Percentiles rank a stretch among this genome's conserved stretches.
phyloP scores from a whole-genome alignment of 352 stramenopile genomes.

The Phytopythium cucurbitacearum region DNA sequence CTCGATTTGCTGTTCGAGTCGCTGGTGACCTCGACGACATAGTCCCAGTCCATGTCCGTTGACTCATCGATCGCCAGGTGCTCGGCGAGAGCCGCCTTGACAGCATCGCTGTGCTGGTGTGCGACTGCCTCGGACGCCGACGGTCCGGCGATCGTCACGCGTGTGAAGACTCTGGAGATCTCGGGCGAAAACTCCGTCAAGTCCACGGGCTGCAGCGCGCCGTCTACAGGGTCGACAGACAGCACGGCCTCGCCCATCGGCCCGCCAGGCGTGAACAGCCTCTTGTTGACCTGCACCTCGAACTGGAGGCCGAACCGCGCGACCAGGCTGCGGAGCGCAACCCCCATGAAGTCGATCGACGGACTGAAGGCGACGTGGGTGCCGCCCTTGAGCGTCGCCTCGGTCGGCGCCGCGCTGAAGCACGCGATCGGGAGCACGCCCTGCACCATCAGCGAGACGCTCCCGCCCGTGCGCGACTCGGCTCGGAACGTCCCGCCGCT shows the following conservation, averaged over 20 bases:
- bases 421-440: slow-evolving; percentile 44
- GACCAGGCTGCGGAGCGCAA: slow-evolving; percentile 32
- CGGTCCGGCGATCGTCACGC: slow-evolving; percentile 41
- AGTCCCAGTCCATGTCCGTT: slow-evolving; percentile 17
- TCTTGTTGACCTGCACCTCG: slow-evolving; percentile 26
- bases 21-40: slow-evolving; percentile 24
- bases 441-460: slow-evolving; percentile 64
- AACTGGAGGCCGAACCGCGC: slow-evolving; percentile 34
- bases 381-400: slow-evolving; percentile 38
- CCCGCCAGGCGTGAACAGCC: slow-evolving; percentile 48
- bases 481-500: slow-evolving; percentile 15
- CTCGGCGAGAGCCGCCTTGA: slow-evolving; percentile 26
- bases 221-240: slow-evolving; percentile 13
- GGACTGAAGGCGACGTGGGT: slow-evolving; percentile 66
- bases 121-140: slow-evolving; percentile 27
- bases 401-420: slow-evolving; percentile 20
- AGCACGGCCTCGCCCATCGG: slow-evolving; percentile 31
- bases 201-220: slow-evolving; percentile 29
- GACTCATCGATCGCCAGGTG: slow-evolving; percentile 1
- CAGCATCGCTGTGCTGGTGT: slow-evolving; percentile 25
- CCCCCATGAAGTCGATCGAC: slow-evolving; percentile 58
- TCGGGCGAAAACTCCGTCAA: slow-evolving; percentile 23
- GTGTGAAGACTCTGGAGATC: slow-evolving; percentile 27
- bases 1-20: slow-evolving; percentile 5
- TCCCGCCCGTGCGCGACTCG: slow-evolving; percentile 47